Conservation (phyloP, 768 basidiomycete species). For the Agrocybe pediades region DNA sequence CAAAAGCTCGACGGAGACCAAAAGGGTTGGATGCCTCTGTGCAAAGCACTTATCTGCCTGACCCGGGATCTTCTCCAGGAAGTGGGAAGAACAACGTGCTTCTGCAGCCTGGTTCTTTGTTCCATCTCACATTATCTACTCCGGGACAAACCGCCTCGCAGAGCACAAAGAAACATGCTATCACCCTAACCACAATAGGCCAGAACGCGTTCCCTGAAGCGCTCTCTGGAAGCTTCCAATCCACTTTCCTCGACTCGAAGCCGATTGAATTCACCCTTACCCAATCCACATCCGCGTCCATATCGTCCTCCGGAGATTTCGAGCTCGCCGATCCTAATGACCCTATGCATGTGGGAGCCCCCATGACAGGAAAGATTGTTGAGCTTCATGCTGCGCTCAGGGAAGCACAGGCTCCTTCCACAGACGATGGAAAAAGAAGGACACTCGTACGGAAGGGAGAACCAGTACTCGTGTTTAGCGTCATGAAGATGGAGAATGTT, state of each 20-base stretch:
- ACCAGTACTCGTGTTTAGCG: constrained; percentile 32
- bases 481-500: constrained; percentile 45
- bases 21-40: neutral
- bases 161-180: constrained; percentile 26
- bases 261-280: constrained; percentile 32
- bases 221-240: constrained; percentile 35
- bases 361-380: constrained; percentile 38
- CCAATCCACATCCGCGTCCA: constrained; percentile 31
- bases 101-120: constrained; percentile 37
- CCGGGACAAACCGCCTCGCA: neutral
- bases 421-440: neutral
- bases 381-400: constrained; percentile 31
- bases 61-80: neutral
- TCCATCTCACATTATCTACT: constrained; percentile 30
- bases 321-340: constrained; percentile 39
- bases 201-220: constrained; percentile 37
- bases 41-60: neutral
- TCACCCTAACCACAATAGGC: constrained; percentile 32
- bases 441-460: constrained; percentile 29
- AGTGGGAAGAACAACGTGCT: constrained; percentile 10
- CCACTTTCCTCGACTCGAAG: constrained; percentile 26
- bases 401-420: neutral
- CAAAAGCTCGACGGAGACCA: neutral
- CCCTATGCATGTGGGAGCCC: constrained; percentile 28
- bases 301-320: constrained; percentile 21